Evolutionary conservation across 164 flowering plant species (phyloP).

Genomic region (Chimonanthus praecox): DNA sequence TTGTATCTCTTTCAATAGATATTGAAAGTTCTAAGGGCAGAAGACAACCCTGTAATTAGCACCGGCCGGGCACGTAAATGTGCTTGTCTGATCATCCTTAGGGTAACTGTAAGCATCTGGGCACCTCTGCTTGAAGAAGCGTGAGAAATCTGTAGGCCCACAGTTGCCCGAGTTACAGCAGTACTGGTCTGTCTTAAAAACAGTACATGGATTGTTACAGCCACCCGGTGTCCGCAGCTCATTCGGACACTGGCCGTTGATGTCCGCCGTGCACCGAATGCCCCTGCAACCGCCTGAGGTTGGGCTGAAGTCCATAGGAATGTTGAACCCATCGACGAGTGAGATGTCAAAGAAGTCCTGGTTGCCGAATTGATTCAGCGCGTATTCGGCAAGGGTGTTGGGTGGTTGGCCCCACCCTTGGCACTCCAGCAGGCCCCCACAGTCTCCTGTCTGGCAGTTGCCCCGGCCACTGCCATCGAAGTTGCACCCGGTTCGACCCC

Average conservation of each 20-base stretch:
- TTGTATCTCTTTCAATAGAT: too few relatives aligned
- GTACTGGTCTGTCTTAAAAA: constrained; percentile 15
- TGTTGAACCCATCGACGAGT: constrained; percentile 33
- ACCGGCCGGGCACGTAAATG: constrained; percentile 23
- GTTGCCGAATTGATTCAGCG: constrained; percentile 23
- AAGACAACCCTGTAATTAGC: constrained; percentile 21
- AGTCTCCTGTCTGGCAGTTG: constrained; percentile 32
- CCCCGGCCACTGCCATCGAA: constrained; percentile 30
- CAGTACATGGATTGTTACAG: constrained; percentile 26
- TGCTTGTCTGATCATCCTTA: constrained; percentile 22
- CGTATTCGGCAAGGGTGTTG: constrained; percentile 35
- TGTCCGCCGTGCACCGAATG: constrained; percentile 15
- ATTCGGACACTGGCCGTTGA: constrained; percentile 23
- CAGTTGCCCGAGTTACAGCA: constrained; percentile 19
- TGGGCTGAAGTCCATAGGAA: constrained; percentile 28
- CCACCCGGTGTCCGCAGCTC: constrained; percentile 19
- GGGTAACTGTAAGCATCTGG: constrained; percentile 29
- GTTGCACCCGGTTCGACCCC: constrained; percentile 33
- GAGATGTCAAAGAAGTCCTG: constrained; percentile 34
- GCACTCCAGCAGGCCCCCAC: constrained; percentile 27
- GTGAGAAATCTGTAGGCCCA: constrained; percentile 19
- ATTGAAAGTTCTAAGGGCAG: neutral
- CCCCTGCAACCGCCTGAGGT: constrained; percentile 1
- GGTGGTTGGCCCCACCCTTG: constrained; percentile 26
- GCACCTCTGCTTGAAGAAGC: constrained; percentile 26